These are phyloP conservation scores for Syzygium malaccense DNA, from an alignment of 441 rosid species.

Conservation along the genomic window DNA sequence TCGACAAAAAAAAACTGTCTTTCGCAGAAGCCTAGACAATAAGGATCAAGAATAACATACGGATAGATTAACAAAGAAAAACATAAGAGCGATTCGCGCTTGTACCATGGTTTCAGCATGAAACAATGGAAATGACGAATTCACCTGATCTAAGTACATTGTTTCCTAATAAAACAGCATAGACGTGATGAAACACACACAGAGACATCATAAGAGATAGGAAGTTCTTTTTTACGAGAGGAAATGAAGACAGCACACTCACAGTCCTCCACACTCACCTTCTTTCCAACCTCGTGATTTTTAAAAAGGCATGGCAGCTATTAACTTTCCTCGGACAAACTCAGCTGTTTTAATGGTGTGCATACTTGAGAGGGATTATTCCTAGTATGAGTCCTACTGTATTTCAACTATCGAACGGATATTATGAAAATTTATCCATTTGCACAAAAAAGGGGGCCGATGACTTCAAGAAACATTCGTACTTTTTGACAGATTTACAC, in stretches of 20 bases:
- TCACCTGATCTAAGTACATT: not conserved
- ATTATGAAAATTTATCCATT: too few species aligned
- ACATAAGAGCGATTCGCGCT: not conserved
- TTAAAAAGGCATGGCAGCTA: too few species aligned
- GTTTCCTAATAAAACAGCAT: not conserved
- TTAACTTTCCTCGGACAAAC: too few species aligned
- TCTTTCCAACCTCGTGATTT: too few species aligned
- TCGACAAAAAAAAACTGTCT: not conserved
- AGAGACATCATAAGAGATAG: not conserved
- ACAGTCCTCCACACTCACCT: not conserved
- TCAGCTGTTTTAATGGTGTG: too few species aligned
- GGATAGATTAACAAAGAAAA: not conserved
- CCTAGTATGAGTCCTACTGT: too few species aligned
- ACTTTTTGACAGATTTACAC: too few species aligned
- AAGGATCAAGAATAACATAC: not conserved
- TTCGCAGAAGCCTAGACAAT: not conserved
- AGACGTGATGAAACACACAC: not conserved
- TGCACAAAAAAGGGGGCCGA: too few species aligned
- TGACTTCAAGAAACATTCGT: too few species aligned
- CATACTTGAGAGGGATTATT: too few species aligned
- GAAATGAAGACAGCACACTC: not conserved
- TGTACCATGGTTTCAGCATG: not conserved
- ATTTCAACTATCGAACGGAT: too few species aligned
- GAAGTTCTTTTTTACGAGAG: not conserved
- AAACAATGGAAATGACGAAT: not conserved